A percentile compares a stretch with the other conserved stretches of the same genome.
Conservation (phyloP, 345 rosid species). For the Eucalyptus cloeziana region DNA sequence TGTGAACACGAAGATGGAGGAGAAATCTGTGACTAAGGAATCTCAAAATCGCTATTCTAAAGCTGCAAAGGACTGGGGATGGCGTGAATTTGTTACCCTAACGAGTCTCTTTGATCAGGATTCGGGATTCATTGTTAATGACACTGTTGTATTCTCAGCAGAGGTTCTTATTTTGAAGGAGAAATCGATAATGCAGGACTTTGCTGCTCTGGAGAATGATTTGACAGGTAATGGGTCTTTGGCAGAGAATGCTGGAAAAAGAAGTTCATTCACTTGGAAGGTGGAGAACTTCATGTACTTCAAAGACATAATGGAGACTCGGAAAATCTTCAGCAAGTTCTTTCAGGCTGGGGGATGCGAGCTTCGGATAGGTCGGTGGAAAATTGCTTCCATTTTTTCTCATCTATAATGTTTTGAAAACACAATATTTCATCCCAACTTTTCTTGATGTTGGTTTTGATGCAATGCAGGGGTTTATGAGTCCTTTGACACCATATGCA, state of each 20-base stretch:
- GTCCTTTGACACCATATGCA: slow-evolving; percentile 98
- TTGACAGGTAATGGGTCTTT: slow-evolving; percentile 25
- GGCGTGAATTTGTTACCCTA: slow-evolving; percentile 99
- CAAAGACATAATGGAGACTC: slow-evolving; percentile 97
- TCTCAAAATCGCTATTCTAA: slow-evolving; percentile 99
- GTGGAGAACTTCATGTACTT: slow-evolving; percentile 97
- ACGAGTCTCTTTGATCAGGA: slow-evolving; percentile 98
- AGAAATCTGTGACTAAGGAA: slow-evolving; percentile 94
- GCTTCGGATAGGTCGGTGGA: slow-evolving; percentile 87
- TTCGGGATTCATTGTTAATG: slow-evolving; percentile 96
- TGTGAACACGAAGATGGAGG: slow-evolving; percentile 83
- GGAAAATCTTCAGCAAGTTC: slow-evolving; percentile 97
- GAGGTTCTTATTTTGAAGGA: slow-evolving; percentile 99
- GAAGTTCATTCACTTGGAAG: slow-evolving; percentile 95
- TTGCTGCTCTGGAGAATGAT: slow-evolving; percentile 46
- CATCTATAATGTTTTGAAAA: neutral
- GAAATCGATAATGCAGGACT: slow-evolving; percentile 76
- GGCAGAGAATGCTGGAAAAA: slow-evolving; percentile 45
- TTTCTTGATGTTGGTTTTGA: slow-evolving; percentile 13
- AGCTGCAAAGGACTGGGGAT: slow-evolving; percentile 99
- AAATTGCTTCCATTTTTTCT: neutral
- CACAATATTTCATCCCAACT: neutral
- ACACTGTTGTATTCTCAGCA: slow-evolving; percentile 84
- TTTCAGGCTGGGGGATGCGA: slow-evolving; percentile 99
- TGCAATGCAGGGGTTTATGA: slow-evolving; percentile 88